These are phyloP conservation scores for Skeletonema costatum DNA, from an alignment of 108 stramenopile genomes.

Conservation along the genomic window DNA sequence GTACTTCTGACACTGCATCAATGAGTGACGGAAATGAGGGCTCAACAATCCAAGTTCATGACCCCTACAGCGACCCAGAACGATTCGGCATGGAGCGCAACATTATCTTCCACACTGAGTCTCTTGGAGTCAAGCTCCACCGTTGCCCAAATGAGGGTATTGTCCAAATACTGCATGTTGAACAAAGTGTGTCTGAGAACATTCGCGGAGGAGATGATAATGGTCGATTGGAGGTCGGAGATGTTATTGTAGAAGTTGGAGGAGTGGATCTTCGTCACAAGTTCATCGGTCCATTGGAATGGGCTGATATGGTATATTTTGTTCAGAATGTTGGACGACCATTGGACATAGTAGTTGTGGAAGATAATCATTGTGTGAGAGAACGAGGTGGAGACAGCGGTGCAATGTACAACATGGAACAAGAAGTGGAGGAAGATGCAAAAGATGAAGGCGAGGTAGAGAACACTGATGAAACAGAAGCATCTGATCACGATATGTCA, in stretches of 20 bases:
- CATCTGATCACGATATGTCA: background rate
- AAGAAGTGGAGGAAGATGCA: background rate
- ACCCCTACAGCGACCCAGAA: constrained; percentile 27
- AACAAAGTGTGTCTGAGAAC: constrained; percentile 46
- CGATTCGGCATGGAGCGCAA: constrained; percentile 67
- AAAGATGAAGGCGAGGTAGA: background rate
- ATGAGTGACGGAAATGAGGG: background rate
- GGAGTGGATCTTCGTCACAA: constrained; percentile 75
- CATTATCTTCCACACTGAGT: constrained; percentile 66
- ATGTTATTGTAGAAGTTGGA: constrained; percentile 83
- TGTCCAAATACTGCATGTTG: constrained; percentile 72
- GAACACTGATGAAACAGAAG: background rate
- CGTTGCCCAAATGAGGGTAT: constrained; percentile 77
- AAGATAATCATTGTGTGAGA: constrained; percentile 23
- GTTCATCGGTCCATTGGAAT: constrained; percentile 36
- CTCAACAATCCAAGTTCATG: background rate
- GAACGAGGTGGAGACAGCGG: constrained; percentile 9
- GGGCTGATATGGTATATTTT: constrained; percentile 55
- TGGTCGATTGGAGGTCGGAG: constrained; percentile 60
- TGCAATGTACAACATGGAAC: background rate
- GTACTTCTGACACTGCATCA: background rate
- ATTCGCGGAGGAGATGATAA: constrained; percentile 48
- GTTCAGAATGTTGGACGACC: constrained; percentile 40
- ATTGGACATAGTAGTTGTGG: constrained; percentile 47
- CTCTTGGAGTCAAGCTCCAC: constrained; percentile 84